A percentile compares a stretch with the other conserved stretches of the same genome.
phyloP scores from a whole-genome alignment of 1,284 basidiomycete species.

The Singerocomus inundabilis region DNA sequence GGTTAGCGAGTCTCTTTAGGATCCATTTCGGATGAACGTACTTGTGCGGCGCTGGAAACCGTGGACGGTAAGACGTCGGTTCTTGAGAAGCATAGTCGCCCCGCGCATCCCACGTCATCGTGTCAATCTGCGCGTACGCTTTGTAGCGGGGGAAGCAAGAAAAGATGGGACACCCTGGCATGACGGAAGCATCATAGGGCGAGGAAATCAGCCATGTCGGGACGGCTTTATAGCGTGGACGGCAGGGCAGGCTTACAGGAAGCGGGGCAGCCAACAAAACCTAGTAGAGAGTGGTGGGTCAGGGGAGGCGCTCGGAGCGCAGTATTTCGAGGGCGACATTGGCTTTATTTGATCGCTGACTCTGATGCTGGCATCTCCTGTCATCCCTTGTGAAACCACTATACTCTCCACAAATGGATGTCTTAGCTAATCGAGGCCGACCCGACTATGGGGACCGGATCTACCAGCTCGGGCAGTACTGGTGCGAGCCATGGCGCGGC shows the following conservation, averaged over 20 bases:
- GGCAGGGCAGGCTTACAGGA: constrained; percentile 16
- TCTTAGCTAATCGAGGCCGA: constrained; percentile 20
- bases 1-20: constrained; percentile 1
- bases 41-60: constrained; percentile 16
- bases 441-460: not conserved
- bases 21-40: constrained; percentile 12
- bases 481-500: too few relatives aligned
- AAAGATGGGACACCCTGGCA: constrained; percentile 33
- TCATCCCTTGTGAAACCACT: constrained; percentile 11
- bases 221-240: constrained; percentile 27
- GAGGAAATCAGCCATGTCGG: not conserved
- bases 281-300: constrained; percentile 26
- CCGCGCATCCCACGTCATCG: constrained; percentile 31
- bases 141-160: constrained; percentile 36
- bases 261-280: constrained; percentile 21
- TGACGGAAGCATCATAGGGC: constrained; percentile 16
- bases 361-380: constrained; percentile 11
- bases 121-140: constrained; percentile 33
- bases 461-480: too few relatives aligned
- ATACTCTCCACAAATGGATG: constrained; percentile 17
- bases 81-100: constrained; percentile 17
- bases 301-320: constrained; percentile 12
- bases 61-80: constrained; percentile 14
- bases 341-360: constrained; percentile 33
- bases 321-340: constrained; percentile 25